A percentile compares a stretch with the other conserved stretches of the same genome.
These are phyloP conservation scores for Gossypium gossypioides DNA, from an alignment of 441 rosid species.

Conservation along the genomic window DNA sequence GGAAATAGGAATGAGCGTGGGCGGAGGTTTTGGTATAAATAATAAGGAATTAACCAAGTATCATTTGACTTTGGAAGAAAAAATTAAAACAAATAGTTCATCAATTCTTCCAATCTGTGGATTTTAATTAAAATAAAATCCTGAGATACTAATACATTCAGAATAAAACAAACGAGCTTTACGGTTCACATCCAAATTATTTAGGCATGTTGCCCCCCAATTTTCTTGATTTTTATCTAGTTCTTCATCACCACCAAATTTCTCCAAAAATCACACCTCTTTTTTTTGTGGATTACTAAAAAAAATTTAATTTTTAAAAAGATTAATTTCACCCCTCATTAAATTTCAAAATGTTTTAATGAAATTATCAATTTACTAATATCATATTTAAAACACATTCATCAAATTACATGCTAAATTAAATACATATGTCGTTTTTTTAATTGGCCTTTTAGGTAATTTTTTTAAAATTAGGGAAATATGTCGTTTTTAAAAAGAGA, in stretches of 20 bases:
- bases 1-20: neutral
- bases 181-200: neutral
- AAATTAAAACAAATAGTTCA: neutral
- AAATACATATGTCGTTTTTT: no score
- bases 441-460: no score
- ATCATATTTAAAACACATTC: no score
- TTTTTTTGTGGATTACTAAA: neutral
- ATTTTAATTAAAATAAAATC: neutral
- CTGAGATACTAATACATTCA: neutral
- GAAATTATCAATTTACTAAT: no score
- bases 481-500: no score
- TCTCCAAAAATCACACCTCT: neutral
- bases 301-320: no score
- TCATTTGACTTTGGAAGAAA: neutral
- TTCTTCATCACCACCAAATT: neutral
- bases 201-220: neutral
- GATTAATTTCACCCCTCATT: neutral
- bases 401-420: no score
- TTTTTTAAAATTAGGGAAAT: no score
- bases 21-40: neutral
- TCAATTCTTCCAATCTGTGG: neutral
- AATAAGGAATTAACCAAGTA: neutral
- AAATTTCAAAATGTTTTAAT: no score
- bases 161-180: constrained; percentile 1
- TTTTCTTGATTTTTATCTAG: neutral